Base-by-base conservation (phyloP, 179 eudicot species). In the Vitellaria paradoxa region DNA sequence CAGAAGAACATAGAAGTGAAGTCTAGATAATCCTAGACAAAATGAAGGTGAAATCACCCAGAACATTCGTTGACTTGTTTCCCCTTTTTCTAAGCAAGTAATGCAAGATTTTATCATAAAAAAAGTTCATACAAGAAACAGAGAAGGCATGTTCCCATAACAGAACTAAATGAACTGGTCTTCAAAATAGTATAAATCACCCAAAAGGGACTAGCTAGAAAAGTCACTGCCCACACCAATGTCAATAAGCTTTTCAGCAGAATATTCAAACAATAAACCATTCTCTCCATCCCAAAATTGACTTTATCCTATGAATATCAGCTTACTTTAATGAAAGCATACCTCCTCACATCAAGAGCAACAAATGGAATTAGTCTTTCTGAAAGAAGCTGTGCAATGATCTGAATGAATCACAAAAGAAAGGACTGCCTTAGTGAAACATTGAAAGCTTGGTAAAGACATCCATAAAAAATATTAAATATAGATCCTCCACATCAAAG, bases 321-420 rank as follows among this genome's bases (percentile, higher is more conserved):
- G 64, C 65, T 21, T 69, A 59, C 24, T 40, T 50, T 14, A 50
- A 65, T 37, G 17, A 52, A 74, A 79, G 68, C 59, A 74, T 85
- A 96, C 99, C 96, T 96, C 83, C 98, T 90, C 81, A 96, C 94
- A 79, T 96, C 99, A 76, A 96, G 98, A 65, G 99, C 99, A 77
- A 96, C 99, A 89, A 96, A 96, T 59, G 99, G 99, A 81, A 96
- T 96, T 49, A 96, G 82, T 62, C 97, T 85, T 87, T 96, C 99
- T 14, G 99, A 96, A 73, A 96, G 99, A 78, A 96, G 99, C 82
- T 96, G 99, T 24, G 99, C 99, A 73, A 96, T 94, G 79, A 96
- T 96, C 99, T 96, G 92, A 86, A 79, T 76, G 76, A 77, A 79
- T 42, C 72, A 57, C 70, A 81, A 76, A 75, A 70, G 37, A 47